These are phyloP conservation scores for Podosphaera xanthii DNA, from an alignment of 2,329 filamentous ascomycete species.

Conservation along the genomic window DNA sequence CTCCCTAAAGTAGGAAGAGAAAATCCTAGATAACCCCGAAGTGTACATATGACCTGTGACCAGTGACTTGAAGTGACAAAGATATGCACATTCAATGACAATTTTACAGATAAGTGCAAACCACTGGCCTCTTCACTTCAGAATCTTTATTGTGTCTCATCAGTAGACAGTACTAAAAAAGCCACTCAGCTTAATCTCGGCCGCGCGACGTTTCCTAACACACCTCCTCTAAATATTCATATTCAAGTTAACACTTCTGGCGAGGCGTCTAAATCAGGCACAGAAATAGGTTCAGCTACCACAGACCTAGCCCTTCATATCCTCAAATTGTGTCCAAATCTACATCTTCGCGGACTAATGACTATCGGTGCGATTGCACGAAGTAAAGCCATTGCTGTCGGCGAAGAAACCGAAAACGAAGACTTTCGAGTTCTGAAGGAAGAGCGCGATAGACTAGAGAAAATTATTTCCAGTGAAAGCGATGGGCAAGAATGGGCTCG, in stretches of 20 bases:
- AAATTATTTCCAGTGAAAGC: constrained; percentile 29
- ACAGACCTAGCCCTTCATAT: constrained; percentile 47
- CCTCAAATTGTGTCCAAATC: constrained; percentile 42
- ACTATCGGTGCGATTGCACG: constrained; percentile 89
- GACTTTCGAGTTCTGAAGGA: constrained; percentile 54
- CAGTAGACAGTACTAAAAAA: constrained; percentile 74
- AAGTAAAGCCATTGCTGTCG: constrained; percentile 47
- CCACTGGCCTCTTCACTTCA: constrained; percentile 59
- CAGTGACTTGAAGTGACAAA: no score
- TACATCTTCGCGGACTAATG: constrained; percentile 70
- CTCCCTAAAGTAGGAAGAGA: no score
- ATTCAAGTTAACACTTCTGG: constrained; percentile 92
- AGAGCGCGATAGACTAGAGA: constrained; percentile 46
- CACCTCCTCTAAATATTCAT: constrained; percentile 32
- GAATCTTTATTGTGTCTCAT: constrained; percentile 80
- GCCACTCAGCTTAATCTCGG: constrained; percentile 59
- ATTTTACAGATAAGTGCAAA: constrained; percentile 59
- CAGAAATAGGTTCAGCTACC: constrained; percentile 39
- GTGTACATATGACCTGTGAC: no score
- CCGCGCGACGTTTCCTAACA: constrained; percentile 33
- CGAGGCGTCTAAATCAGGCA: constrained; percentile 67
- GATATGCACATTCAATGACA: not conserved
- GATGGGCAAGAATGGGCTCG: not conserved
- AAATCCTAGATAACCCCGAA: no score
- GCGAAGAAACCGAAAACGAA: constrained; percentile 82